A percentile compares a stretch with the other conserved stretches of the same genome.
phyloP scores from a whole-genome alignment of 1,284 basidiomycete species.

The Apiotrichum laibachii region DNA sequence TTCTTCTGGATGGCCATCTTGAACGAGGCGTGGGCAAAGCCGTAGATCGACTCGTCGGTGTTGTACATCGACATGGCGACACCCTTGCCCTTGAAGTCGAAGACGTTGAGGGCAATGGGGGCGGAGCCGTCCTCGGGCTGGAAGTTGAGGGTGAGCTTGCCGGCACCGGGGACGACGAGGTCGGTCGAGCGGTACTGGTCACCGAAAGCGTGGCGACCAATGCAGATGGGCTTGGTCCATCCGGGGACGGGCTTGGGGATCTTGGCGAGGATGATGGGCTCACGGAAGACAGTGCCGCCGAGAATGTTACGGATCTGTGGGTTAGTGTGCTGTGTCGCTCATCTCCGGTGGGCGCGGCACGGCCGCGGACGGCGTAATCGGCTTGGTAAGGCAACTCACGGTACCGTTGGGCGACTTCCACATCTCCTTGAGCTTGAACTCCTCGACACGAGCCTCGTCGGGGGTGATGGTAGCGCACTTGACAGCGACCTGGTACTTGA shows the following conservation, averaged over 20 bases:
- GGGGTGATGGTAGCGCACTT: constrained; percentile 97
- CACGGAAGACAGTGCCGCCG: constrained; percentile 96
- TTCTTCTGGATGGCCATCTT: constrained; percentile 98
- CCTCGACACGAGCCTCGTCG: constrained; percentile 67
- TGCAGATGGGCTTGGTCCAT: constrained; percentile 94
- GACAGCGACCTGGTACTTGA: constrained; percentile 75
- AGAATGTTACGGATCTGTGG: constrained; percentile 90
- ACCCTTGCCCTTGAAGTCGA: constrained; percentile 83
- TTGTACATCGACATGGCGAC: constrained; percentile 95
- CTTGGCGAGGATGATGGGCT: constrained; percentile 88
- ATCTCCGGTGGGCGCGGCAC: neutral
- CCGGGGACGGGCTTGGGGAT: constrained; percentile 93
- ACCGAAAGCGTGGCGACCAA: constrained; percentile 95
- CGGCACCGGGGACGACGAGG: constrained; percentile 78
- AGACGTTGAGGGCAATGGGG: constrained; percentile 69
- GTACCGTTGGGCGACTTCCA: constrained; percentile 94
- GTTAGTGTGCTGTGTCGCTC: constrained; percentile 1
- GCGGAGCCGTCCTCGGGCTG: constrained; percentile 70
- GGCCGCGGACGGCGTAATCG: neutral
- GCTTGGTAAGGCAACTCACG: constrained; percentile 54
- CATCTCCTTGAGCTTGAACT: constrained; percentile 98
- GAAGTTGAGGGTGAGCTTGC: constrained; percentile 85
- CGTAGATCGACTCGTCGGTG: constrained; percentile 88
- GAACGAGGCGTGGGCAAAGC: constrained; percentile 96
- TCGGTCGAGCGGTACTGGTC: constrained; percentile 96